A percentile compares a stretch with the other conserved stretches of the same genome.
Conservation (phyloP, 345 rosid species). For the Pistacia integerrima region DNA sequence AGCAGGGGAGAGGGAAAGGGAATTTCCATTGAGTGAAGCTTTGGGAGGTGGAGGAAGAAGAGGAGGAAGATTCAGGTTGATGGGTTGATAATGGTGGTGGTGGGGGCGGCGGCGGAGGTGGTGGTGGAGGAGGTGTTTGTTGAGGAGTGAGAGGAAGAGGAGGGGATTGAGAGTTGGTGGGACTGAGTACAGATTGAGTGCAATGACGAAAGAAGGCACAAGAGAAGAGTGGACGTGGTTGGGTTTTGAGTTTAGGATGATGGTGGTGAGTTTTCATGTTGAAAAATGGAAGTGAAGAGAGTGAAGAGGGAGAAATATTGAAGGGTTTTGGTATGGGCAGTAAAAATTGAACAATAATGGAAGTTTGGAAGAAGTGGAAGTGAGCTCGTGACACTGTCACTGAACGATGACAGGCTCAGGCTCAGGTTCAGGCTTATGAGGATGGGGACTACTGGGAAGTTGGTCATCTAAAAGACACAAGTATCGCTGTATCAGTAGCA, state of each 20-base stretch:
- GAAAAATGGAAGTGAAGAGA: not conserved
- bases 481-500: not conserved
- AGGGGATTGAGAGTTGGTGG: constrained; percentile 48
- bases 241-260: constrained; percentile 66
- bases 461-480: no score
- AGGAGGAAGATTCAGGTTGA: constrained; percentile 58
- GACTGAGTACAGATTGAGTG: constrained; percentile 58
- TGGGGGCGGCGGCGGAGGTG: constrained; percentile 31
- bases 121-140: constrained; percentile 16
- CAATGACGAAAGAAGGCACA: constrained; percentile 88
- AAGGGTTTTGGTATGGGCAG: no score
- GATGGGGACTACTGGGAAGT: no score
- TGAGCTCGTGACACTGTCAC: constrained; percentile 6
- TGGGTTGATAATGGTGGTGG: constrained; percentile 18
- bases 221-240: constrained; percentile 69
- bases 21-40: constrained; percentile 93
- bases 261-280: constrained; percentile 43
- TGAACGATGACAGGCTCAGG: not conserved
- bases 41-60: constrained; percentile 78
- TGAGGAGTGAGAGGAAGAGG: constrained; percentile 39
- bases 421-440: no score
- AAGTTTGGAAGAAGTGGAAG: not conserved
- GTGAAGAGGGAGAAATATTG: not conserved
- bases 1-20: constrained; percentile 69
- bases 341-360: not conserved